phyloP scores from a whole-genome alignment of 225 moss, liverwort and hornwort genomes.

The Neckera pumila region DNA sequence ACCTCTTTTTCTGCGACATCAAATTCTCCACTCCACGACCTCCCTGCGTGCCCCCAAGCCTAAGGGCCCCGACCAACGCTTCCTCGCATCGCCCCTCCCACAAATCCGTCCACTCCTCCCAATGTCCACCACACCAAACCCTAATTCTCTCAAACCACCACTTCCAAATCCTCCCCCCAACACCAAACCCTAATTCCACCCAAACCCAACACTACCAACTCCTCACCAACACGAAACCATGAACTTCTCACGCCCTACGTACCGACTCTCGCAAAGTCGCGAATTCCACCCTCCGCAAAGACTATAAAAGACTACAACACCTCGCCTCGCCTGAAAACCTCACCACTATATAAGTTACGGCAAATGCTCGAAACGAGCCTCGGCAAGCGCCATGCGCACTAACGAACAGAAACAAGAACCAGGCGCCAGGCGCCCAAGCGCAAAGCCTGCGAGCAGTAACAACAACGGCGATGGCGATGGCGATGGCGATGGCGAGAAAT shows the following conservation, averaged over 20 bases:
- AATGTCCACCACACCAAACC: background rate
- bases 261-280: background rate
- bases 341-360: background rate
- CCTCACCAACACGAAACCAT: background rate
- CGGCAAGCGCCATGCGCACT: background rate
- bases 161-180: background rate
- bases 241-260: background rate
- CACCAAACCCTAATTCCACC: background rate
- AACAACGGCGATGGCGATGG: background rate
- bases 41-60: background rate
- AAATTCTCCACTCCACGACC: background rate
- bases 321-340: background rate
- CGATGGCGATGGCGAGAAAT: background rate
- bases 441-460: background rate
- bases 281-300: background rate
- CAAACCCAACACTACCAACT: background rate
- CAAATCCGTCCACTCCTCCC: background rate
- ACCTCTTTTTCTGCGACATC: conserved; percentile 62
- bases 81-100: conserved; percentile 15
- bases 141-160: conserved; percentile 3
- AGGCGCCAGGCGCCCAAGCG: background rate
- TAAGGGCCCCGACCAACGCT: conserved; percentile 22
- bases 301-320: background rate
- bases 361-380: background rate
- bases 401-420: background rate